phyloP scores from a whole-genome alignment of 805 yeast species.

The Starmerella etchellsii region DNA sequence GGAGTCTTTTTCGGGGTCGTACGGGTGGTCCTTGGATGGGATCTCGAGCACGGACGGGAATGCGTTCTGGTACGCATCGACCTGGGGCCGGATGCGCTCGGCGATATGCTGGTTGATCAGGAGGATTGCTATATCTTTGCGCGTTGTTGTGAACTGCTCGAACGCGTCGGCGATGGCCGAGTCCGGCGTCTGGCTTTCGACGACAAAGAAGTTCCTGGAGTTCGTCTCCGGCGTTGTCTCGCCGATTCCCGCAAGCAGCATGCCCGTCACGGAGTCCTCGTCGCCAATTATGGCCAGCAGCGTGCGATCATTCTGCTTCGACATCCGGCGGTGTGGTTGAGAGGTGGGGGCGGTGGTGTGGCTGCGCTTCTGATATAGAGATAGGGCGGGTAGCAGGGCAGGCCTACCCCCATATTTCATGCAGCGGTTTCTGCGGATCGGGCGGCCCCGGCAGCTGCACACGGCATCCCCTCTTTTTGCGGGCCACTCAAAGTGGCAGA shows the following conservation, averaged over 20 bases:
- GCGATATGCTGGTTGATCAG: slow-evolving; percentile 92
- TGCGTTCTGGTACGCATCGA: slow-evolving; percentile 76
- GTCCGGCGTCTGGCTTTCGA: slow-evolving; percentile 63
- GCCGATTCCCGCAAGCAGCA: slow-evolving; percentile 90
- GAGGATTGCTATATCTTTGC: slow-evolving; percentile 86
- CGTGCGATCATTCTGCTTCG: slow-evolving; percentile 49
- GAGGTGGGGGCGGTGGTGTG: background rate
- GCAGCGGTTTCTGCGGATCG: background rate
- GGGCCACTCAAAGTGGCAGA: slow-evolving; percentile 95
- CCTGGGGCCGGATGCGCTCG: slow-evolving; percentile 68
- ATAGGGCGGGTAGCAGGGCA: background rate
- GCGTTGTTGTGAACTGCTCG: slow-evolving; percentile 51
- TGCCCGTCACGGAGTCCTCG: slow-evolving; percentile 94
- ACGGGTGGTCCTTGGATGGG: slow-evolving; percentile 97
- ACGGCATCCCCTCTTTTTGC: slow-evolving; percentile 25
- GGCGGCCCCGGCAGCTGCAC: background rate
- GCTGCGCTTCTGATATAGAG: background rate
- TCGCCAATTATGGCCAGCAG: slow-evolving; percentile 92
- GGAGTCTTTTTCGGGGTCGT: slow-evolving; percentile 96
- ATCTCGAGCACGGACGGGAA: slow-evolving; percentile 95
- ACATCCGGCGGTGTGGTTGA: slow-evolving; percentile 12
- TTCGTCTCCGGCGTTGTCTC: slow-evolving; percentile 50
- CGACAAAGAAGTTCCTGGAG: slow-evolving; percentile 70
- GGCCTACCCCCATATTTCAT: background rate
- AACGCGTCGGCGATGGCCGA: slow-evolving; percentile 68